Evolutionary conservation across 768 basidiomycete species (phyloP).

Genomic region (Tubosaeta sp.): DNA sequence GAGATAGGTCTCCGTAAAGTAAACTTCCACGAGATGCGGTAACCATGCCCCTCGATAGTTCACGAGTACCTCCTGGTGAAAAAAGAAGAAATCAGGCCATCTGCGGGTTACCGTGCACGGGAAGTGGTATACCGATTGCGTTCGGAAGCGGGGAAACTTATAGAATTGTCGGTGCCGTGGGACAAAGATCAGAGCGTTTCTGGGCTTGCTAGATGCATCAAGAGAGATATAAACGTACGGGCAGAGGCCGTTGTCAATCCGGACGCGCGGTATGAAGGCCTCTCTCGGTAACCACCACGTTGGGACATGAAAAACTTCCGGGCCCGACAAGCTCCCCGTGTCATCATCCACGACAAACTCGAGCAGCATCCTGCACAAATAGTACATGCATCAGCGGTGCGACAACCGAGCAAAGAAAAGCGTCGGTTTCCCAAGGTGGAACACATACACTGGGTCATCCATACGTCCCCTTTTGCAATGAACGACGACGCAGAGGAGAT

Average conservation of each 20-base stretch:
- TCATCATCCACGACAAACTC: conserved; percentile 17
- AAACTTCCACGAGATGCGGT: conserved; percentile 15
- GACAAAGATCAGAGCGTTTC: conserved; percentile 15
- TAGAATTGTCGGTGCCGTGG: conserved; percentile 11
- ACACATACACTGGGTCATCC: conserved; percentile 15
- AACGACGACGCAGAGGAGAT: conserved; percentile 15
- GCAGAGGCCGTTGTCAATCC: conserved; percentile 4
- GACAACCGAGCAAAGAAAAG: not conserved
- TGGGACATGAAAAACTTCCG: conserved; percentile 14
- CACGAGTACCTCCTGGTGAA: conserved; percentile 10
- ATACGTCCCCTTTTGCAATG: conserved; percentile 8
- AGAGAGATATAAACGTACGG: conserved; percentile 17
- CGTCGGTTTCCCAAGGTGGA: not conserved
- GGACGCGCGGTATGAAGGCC: conserved; percentile 11
- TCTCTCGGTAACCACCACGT: conserved; percentile 10
- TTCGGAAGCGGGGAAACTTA: conserved; percentile 20
- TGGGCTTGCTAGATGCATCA: conserved; percentile 7
- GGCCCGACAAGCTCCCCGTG: conserved; percentile 9
- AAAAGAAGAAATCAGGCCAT: not conserved
- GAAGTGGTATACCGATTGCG: conserved; percentile 6
- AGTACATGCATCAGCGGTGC: not conserved
- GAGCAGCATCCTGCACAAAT: conserved; percentile 11
- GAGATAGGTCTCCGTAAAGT: conserved; percentile 13
- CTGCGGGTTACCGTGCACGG: not conserved
- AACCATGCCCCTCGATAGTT: conserved; percentile 18